These are phyloP conservation scores for Microglena sp. DNA, from an alignment of 139 green algal genomes.

Conservation along the genomic window DNA sequence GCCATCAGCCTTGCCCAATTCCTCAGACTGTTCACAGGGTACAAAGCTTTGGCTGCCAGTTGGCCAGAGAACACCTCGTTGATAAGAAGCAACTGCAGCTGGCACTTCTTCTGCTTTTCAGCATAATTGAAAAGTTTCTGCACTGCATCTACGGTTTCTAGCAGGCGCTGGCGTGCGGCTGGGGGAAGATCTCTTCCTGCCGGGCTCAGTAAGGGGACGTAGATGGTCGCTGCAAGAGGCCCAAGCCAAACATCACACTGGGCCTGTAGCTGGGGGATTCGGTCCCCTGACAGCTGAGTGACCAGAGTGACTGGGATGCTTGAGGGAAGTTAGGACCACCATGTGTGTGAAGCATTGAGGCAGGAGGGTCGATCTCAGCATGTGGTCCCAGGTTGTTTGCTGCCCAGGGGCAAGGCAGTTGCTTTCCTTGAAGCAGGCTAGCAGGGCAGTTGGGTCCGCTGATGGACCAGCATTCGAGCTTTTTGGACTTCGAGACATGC, in stretches of 20 bases:
- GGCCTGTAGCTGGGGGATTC: conserved; percentile 15
- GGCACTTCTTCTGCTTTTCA: too few relatives aligned
- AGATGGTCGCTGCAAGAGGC: conserved; percentile 23
- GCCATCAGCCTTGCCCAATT: conserved; percentile 29
- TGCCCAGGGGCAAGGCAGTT: not conserved
- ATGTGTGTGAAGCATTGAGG: conserved; percentile 8
- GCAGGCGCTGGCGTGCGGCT: too few relatives aligned
- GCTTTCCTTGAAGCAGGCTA: not conserved
- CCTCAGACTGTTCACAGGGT: conserved; percentile 22
- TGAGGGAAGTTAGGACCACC: conserved; percentile 10
- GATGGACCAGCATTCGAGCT: too few relatives aligned
- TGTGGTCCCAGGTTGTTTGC: conserved; percentile 23
- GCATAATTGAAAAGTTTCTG: not conserved
- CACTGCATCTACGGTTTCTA: not conserved
- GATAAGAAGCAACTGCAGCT: conserved; percentile 17
- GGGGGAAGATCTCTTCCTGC: too few relatives aligned
- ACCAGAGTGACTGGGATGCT: conserved; percentile 23
- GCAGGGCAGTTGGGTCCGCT: too few relatives aligned
- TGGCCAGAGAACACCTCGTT: conserved; percentile 10
- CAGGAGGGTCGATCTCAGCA: conserved; percentile 22
- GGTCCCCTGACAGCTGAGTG: conserved; percentile 26
- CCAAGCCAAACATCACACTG: conserved; percentile 25
- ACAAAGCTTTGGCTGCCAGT: conserved; percentile 2
- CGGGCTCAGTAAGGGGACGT: too few relatives aligned
- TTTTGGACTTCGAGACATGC: too few relatives aligned